Conservation (phyloP, 805 yeast genomes). For the Hyphopichia homilentoma region DNA sequence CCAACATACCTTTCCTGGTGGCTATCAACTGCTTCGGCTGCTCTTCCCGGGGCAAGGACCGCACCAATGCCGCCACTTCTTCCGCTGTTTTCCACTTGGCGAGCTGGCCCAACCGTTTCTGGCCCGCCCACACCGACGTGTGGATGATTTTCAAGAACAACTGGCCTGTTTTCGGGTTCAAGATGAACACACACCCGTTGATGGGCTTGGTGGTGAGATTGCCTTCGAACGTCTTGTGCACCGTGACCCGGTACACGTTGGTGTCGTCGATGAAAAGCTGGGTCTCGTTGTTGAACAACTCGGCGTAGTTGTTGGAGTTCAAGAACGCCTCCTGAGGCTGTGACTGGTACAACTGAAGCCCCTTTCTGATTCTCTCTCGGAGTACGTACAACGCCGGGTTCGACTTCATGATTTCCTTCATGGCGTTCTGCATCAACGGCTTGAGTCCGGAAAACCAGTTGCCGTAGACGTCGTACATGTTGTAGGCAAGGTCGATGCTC, state of each 20-base stretch:
- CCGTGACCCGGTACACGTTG: constrained; percentile 88
- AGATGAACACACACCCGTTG: constrained; percentile 87
- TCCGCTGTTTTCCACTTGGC: constrained; percentile 99
- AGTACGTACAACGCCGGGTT: constrained; percentile 90
- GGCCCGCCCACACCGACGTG: constrained; percentile 96
- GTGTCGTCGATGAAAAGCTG: constrained; percentile 91
- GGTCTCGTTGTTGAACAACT: constrained; percentile 77
- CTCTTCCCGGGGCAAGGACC: constrained; percentile 88
- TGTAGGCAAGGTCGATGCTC: constrained; percentile 90
- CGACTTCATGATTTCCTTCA: constrained; percentile 90
- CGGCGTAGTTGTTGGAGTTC: constrained; percentile 86
- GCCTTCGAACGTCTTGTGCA: constrained; percentile 89
- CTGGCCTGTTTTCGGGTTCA: constrained; percentile 91
- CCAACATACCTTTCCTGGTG: constrained; percentile 85
- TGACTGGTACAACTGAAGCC: constrained; percentile 87
- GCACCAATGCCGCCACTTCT: constrained; percentile 86
- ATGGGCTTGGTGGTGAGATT: constrained; percentile 88
- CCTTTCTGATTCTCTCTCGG: constrained; percentile 91
- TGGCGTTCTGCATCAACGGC: constrained; percentile 82
- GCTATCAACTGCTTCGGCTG: constrained; percentile 92
- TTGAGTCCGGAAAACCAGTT: constrained; percentile 97
- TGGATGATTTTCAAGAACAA: constrained; percentile 85
- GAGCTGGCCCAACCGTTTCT: constrained; percentile 84
- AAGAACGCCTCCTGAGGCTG: constrained; percentile 91
- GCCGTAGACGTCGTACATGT: constrained; percentile 95